A percentile compares a stretch with the other conserved stretches of the same genome.
These are phyloP conservation scores for Aspergillus ochraceoroseus DNA, from an alignment of 2,329 filamentous ascomycete species.

Conservation along the genomic window DNA sequence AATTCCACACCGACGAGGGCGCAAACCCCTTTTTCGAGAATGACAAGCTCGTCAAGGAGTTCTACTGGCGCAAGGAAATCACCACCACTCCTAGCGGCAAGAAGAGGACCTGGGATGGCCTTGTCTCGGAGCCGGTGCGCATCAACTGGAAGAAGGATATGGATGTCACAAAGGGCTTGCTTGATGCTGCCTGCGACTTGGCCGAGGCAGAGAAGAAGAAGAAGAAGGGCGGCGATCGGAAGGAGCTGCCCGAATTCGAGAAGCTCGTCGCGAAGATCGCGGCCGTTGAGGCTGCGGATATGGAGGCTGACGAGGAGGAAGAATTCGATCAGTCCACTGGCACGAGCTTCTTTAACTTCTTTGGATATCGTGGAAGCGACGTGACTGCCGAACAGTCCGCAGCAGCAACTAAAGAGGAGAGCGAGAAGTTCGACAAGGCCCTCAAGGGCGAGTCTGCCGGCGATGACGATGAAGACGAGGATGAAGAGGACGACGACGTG, in stretches of 20 bases:
- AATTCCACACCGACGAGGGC: slow-evolving; percentile 58
- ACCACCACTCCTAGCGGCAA: slow-evolving; percentile 42
- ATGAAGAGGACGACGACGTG: slow-evolving; percentile 53
- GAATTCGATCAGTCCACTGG: slow-evolving; percentile 52
- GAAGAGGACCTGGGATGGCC: slow-evolving; percentile 62
- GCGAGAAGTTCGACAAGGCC: slow-evolving; percentile 52
- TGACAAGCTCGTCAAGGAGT: slow-evolving; percentile 78
- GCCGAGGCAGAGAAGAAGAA: slow-evolving; percentile 58
- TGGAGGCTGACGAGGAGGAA: slow-evolving; percentile 31
- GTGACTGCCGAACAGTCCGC: slow-evolving; percentile 68
- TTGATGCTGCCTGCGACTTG: slow-evolving; percentile 66
- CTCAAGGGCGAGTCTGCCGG: slow-evolving; percentile 50
- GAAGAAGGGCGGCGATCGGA: slow-evolving; percentile 46
- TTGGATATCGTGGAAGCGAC: slow-evolving; percentile 69
- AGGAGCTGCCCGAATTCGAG: slow-evolving; percentile 50
- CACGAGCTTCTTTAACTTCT: slow-evolving; percentile 82
- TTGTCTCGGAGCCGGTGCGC: slow-evolving; percentile 82
- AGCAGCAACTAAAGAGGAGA: slow-evolving; percentile 57
- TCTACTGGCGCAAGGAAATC: slow-evolving; percentile 67
- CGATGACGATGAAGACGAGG: slow-evolving; percentile 42
- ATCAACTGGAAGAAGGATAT: slow-evolving; percentile 84
- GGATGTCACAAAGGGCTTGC: slow-evolving; percentile 76
- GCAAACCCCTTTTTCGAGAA: slow-evolving; percentile 82
- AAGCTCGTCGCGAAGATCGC: slow-evolving; percentile 50
- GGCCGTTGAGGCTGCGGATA: slow-evolving; percentile 35